phyloP scores from a whole-genome alignment of 1,139 yeast species.

The Hemisphaericaspora xylanilytica region DNA sequence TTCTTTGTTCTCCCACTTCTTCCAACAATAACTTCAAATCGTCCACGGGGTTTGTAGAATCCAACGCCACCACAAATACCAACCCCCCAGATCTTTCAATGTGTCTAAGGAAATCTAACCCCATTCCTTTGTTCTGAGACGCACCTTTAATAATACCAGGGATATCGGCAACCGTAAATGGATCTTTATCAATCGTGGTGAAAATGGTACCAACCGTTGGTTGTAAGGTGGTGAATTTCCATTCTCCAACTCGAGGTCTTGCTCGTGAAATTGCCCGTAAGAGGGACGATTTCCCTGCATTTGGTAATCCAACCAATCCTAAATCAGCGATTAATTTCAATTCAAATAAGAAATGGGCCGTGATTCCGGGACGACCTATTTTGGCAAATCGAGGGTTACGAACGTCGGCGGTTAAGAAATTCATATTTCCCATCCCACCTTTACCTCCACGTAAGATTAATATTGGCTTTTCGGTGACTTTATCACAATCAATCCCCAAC shows the following conservation, averaged over 20 bases:
- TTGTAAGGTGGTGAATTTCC: slow-evolving; percentile 93
- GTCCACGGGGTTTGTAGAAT: slow-evolving; percentile 55
- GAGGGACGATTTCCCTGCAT: slow-evolving; percentile 92
- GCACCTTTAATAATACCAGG: slow-evolving; percentile 96
- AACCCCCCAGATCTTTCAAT: slow-evolving; percentile 88
- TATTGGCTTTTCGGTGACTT: slow-evolving; percentile 66
- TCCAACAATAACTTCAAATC: slow-evolving; percentile 60
- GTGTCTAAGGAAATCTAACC: slow-evolving; percentile 86
- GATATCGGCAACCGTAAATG: slow-evolving; percentile 94
- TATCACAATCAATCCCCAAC: slow-evolving; percentile 70
- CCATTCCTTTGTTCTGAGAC: slow-evolving; percentile 82
- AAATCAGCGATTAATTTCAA: slow-evolving; percentile 85
- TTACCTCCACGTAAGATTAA: slow-evolving; percentile 76
- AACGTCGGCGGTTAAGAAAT: slow-evolving; percentile 76
- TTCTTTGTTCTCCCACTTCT: slow-evolving; percentile 68
- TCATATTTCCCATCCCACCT: slow-evolving; percentile 97
- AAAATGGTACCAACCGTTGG: slow-evolving; percentile 90
- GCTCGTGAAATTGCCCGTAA: slow-evolving; percentile 88
- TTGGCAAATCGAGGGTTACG: slow-evolving; percentile 90
- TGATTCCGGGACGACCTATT: slow-evolving; percentile 68
- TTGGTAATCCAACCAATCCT: slow-evolving; percentile 92
- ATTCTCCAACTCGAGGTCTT: slow-evolving; percentile 87
- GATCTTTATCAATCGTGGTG: slow-evolving; percentile 61
- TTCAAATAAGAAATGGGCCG: slow-evolving; percentile 71
- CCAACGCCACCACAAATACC: slow-evolving; percentile 82